Base-by-base conservation (phyloP, 108 stramenopile genomes). In the Skeletonema costatum region DNA sequence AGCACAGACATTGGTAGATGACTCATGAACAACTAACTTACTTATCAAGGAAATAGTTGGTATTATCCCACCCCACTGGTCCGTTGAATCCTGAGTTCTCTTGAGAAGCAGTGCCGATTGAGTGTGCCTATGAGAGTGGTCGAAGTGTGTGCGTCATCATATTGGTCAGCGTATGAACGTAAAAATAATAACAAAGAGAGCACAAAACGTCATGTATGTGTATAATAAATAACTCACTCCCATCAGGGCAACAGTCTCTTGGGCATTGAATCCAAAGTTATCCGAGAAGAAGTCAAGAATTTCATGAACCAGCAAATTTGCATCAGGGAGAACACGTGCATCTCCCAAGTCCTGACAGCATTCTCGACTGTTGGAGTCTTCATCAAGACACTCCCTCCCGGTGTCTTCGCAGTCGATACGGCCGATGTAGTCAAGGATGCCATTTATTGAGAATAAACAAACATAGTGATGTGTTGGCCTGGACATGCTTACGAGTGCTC, bases 231-330 rank as follows among this genome's bases (percentile, higher is more conserved):
- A 25, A 35, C 86, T 85, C 6, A 80, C 86, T 19, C 88, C 88
- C 86, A 86, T 86, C 44, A 88, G 74, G 13, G 84, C 84, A 17
- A 84, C 83, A 25, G 80, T 78, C 67, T 88, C 76, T 39, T 75
- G 61, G 19, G 65, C 66, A 63, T 33, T 42, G 42, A 84, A 84
- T 16, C 70, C 80, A 62, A 88, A 88, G 4, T 85, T 60, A n/a
- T 46, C 16, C 13, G 42, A 14, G 62, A 88, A 84, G 69, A 82
- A 88, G 3, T 68, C 35, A 12, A 74, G 30, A 12, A 83, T 17
- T 35, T 56, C 77, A 41, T 62, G 59, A 25, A 73, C 68, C 3
- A 35, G 53, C 10, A 68, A 36, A 10, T 79, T 35, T 44, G 59
- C 36, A 17, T 21, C 35, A 21, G 66, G 70, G 12, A 68, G 60